Evolutionary conservation across 2,329 filamentous ascomycete genomes (phyloP).

Genomic region (Nemania serpens): DNA sequence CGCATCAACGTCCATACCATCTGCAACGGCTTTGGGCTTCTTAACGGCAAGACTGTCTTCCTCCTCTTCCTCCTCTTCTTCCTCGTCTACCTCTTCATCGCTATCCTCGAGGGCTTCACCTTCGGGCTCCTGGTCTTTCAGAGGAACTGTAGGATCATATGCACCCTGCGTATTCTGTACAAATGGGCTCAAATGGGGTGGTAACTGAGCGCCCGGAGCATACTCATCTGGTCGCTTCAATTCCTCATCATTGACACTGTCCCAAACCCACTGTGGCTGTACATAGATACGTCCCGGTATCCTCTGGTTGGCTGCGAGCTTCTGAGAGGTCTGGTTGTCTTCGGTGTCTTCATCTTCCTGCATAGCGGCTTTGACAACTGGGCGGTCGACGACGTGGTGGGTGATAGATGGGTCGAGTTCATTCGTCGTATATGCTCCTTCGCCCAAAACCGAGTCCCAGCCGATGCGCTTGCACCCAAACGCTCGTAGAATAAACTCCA

Average conservation of each 20-base stretch:
- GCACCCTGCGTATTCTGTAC: slow-evolving; percentile 84
- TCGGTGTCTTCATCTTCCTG: slow-evolving; percentile 56
- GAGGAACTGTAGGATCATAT: slow-evolving; percentile 86
- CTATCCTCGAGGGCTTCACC: slow-evolving; percentile 77
- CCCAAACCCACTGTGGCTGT: slow-evolving; percentile 99
- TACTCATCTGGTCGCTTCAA: slow-evolving; percentile 86
- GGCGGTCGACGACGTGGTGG: slow-evolving; percentile 94
- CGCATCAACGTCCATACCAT: slow-evolving; percentile 55
- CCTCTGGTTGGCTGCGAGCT: slow-evolving; percentile 66
- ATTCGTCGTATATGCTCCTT: slow-evolving; percentile 88
- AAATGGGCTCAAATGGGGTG: slow-evolving; percentile 95
- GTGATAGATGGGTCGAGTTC: slow-evolving; percentile 89
- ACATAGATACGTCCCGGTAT: slow-evolving; percentile 92
- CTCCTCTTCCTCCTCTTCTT: slow-evolving; percentile 53
- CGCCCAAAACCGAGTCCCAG: slow-evolving; percentile 90
- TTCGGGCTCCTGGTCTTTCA: slow-evolving; percentile 87
- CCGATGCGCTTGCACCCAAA: slow-evolving; percentile 96
- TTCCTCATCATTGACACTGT: slow-evolving; percentile 90
- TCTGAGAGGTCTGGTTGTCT: slow-evolving; percentile 66
- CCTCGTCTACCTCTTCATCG: slow-evolving; percentile 57
- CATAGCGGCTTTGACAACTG: slow-evolving; percentile 67
- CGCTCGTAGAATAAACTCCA: slow-evolving; percentile 90
- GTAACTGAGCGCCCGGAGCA: slow-evolving; percentile 84
- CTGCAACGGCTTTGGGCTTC: slow-evolving; percentile 49
- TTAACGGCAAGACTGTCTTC: slow-evolving; percentile 45